Base-by-base conservation (phyloP, 2,329 filamentous ascomycete species). In the Diaporthe sp. region DNA sequence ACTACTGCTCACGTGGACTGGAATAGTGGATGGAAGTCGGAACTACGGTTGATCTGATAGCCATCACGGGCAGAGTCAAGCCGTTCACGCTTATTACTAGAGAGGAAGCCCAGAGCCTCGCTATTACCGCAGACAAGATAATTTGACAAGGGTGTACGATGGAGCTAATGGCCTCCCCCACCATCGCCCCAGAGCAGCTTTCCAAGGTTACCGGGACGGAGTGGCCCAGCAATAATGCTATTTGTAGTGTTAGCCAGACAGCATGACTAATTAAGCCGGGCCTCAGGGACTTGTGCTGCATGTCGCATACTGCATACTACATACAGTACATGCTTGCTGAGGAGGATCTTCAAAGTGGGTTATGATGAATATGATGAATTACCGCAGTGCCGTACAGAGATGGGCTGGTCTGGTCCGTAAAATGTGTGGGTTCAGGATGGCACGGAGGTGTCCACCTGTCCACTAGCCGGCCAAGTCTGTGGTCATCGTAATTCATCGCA, bases 401-500 rank as follows among this genome's bases (percentile, higher is more conserved):
- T 68, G 49, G 65, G 28, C 65, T 53, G 22, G 65, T 13, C 65
- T 53, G 47, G 47, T 39, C 65, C 47, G 47, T 22, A 28, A 20
- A 42, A 42, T 53, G 58, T 42, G 65, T 70, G 65, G 65, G 34
- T 28, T 67, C 42, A 17, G 17, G 25, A 49, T 49, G 44, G 44
- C 8, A 49, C 44, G 44, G 44, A 17, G 44, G 28, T 44, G 17
- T 31, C 49, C 34, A 55, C 34, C 47, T 70, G 65, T 55, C 65
- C 65, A 70, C 65, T 70, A 70, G 65, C 49, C 31, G 65, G 65
- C 65, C 49, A 70, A 55, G 65, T 70, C 49, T 28, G 65, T 70
- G 65, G 65, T 42, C 65, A 70, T 70, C 65, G 65, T 70, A 70
- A 70, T 70, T 70, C 65, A 70, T 55, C 65, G 65, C 65, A 70